phyloP scores from a whole-genome alignment of 805 yeast genomes.

The Cyberlindnera amylophila region DNA sequence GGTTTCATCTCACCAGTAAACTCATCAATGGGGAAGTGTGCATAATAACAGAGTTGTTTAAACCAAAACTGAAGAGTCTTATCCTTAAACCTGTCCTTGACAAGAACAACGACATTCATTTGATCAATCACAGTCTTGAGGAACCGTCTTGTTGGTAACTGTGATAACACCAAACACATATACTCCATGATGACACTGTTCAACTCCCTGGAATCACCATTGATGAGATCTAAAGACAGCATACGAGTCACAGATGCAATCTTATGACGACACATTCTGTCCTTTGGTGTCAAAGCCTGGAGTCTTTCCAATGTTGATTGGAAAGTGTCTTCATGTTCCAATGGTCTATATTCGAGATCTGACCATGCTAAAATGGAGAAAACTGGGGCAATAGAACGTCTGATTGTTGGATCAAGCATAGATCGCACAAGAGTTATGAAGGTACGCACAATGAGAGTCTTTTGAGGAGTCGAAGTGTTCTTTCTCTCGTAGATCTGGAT shows the following conservation, averaged over 20 bases:
- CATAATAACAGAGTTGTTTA: constrained; percentile 22
- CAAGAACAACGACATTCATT: constrained; percentile 8
- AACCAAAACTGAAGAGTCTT: not conserved
- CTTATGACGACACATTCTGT: constrained; percentile 4
- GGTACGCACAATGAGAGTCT: constrained; percentile 2
- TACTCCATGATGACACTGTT: not conserved
- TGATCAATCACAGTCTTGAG: constrained; percentile 31
- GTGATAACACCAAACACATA: constrained; percentile 30
- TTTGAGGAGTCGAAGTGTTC: constrained; percentile 1
- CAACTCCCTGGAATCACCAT: not conserved
- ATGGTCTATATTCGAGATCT: constrained; percentile 4
- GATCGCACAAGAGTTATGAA: constrained; percentile 7
- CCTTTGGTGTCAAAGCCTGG: constrained; percentile 4
- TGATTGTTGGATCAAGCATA: constrained; percentile 1
- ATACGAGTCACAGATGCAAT: not conserved
- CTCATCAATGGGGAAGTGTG: constrained; percentile 41
- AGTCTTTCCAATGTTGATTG: not conserved
- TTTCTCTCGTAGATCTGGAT: constrained; percentile 17
- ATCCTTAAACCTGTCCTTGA: not conserved
- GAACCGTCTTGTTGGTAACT: constrained; percentile 39
- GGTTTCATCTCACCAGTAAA: constrained; percentile 31
- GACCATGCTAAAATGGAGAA: constrained; percentile 21
- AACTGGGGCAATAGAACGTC: constrained; percentile 12
- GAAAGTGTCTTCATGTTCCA: constrained; percentile 4
- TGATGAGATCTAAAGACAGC: not conserved